Conservation (phyloP, 306 rosid species). For the Quercus mongolica region DNA sequence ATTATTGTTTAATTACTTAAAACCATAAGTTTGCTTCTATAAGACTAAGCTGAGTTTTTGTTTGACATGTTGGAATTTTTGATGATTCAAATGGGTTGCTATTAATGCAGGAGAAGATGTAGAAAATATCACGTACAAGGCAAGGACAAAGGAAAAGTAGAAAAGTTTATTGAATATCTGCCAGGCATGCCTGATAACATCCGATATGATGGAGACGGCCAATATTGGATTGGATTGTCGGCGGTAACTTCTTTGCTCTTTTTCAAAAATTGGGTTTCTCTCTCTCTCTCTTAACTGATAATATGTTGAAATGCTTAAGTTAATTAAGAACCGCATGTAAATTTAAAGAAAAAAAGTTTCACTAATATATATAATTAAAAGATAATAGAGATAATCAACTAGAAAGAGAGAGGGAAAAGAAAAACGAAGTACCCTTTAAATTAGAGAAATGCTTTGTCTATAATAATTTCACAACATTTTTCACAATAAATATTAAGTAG, state of each 20-base stretch:
- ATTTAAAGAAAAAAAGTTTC: no score
- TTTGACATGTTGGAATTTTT: not conserved
- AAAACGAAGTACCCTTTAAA: no score
- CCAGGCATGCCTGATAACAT: conserved; percentile 72
- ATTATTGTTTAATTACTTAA: no score
- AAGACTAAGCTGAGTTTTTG: not conserved
- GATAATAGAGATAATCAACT: no score
- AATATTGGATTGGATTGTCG: conserved; percentile 49
- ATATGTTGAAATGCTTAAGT: not conserved
- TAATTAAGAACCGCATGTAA: no score
- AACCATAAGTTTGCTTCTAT: not conserved
- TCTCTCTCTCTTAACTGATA: no score
- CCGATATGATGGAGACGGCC: conserved; percentile 60
- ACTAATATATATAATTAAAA: no score
- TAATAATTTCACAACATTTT: no score
- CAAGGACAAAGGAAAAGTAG: conserved; percentile 44
- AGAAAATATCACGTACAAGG: conserved; percentile 52
- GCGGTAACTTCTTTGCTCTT: conserved; percentile 15
- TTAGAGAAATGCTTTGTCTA: no score
- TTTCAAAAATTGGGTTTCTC: no score
- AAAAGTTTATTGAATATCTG: conserved; percentile 35
- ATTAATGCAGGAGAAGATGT: conserved; percentile 44
- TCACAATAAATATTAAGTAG: no score
- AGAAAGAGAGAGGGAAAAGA: no score
- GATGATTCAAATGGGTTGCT: not conserved